Conservation (phyloP, 1,284 basidiomycete genomes). For the Cryptococcus wingfieldii region DNA sequence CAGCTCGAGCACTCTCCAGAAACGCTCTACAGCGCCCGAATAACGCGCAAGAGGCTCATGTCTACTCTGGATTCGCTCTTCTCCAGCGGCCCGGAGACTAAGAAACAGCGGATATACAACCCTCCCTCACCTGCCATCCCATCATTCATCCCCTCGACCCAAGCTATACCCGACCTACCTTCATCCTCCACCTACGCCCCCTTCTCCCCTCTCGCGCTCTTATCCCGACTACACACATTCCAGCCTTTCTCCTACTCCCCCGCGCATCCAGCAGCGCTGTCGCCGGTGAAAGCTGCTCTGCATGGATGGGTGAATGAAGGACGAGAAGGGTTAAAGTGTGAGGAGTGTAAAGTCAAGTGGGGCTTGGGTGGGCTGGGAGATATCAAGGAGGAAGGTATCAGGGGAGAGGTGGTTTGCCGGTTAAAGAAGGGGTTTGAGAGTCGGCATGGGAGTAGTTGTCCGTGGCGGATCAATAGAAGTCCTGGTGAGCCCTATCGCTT, state of each 20-base stretch:
- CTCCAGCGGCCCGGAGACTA: neutral
- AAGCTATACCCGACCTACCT: constrained; percentile 21
- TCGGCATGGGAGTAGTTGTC: constrained; percentile 25
- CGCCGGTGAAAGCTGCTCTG: constrained; percentile 17
- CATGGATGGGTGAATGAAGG: constrained; percentile 30
- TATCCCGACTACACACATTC: constrained; percentile 34
- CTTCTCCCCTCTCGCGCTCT: constrained; percentile 32
- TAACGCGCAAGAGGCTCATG: constrained; percentile 19
- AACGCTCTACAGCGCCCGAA: neutral
- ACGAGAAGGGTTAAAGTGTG: constrained; percentile 23
- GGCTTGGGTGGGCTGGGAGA: constrained; percentile 15
- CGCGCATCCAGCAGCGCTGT: constrained; percentile 11
- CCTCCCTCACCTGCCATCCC: neutral
- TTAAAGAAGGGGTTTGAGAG: constrained; percentile 14
- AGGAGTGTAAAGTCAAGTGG: constrained; percentile 12
- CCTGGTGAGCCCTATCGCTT: constrained; percentile 16
- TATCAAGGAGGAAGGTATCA: constrained; percentile 20
- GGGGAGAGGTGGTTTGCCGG: constrained; percentile 26
- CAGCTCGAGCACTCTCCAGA: neutral
- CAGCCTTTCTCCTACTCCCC: constrained; percentile 16
- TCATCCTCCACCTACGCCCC: constrained; percentile 22
- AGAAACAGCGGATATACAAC: constrained; percentile 16
- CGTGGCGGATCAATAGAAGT: constrained; percentile 22
- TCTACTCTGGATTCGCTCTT: constrained; percentile 18
- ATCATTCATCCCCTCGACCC: constrained; percentile 22